A percentile compares a stretch with the other conserved stretches of the same genome.
phyloP scores from a whole-genome alignment of 768 basidiomycete species.

The Vararia minispora region DNA sequence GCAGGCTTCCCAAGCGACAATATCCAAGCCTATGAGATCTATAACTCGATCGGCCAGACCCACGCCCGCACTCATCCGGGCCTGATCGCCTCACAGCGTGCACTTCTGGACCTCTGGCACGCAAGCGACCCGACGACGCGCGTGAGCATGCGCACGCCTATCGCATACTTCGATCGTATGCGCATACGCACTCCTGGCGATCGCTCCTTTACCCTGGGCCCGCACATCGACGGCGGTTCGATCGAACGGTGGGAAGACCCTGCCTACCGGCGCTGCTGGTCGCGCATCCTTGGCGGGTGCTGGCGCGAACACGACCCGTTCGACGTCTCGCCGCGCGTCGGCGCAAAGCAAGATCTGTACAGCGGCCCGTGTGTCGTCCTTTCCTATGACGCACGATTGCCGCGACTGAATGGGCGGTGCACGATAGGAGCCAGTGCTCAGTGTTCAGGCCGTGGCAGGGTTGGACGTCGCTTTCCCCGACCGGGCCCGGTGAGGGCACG shows the following conservation, averaged over 20 bases:
- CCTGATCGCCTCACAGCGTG: slow-evolving; percentile 43
- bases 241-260: slow-evolving; percentile 71
- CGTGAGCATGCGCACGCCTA: slow-evolving; percentile 41
- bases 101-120: slow-evolving; percentile 51
- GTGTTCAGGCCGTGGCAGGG: slow-evolving; percentile 51
- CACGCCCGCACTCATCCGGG: slow-evolving; percentile 57
- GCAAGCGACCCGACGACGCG: slow-evolving; percentile 29
- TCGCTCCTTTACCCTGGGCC: slow-evolving; percentile 51
- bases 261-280: slow-evolving; percentile 45
- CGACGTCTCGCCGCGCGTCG: slow-evolving; percentile 44
- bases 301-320: slow-evolving; percentile 63
- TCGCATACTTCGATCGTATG: slow-evolving; percentile 72
- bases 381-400: too few species aligned
- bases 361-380: slow-evolving; percentile 3
- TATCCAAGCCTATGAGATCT: slow-evolving; percentile 66
- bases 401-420: background rate
- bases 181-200: slow-evolving; percentile 68
- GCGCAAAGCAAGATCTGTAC: slow-evolving; percentile 29
- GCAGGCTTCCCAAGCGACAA: slow-evolving; percentile 57
- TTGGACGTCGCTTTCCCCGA: slow-evolving; percentile 35
- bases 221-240: slow-evolving; percentile 51
- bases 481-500: slow-evolving; percentile 58
- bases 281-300: slow-evolving; percentile 45
- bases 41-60: slow-evolving; percentile 55
- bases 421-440: slow-evolving; percentile 14